These are phyloP conservation scores for Ramaria sp. DNA, from an alignment of 768 basidiomycete genomes.

Conservation along the genomic window DNA sequence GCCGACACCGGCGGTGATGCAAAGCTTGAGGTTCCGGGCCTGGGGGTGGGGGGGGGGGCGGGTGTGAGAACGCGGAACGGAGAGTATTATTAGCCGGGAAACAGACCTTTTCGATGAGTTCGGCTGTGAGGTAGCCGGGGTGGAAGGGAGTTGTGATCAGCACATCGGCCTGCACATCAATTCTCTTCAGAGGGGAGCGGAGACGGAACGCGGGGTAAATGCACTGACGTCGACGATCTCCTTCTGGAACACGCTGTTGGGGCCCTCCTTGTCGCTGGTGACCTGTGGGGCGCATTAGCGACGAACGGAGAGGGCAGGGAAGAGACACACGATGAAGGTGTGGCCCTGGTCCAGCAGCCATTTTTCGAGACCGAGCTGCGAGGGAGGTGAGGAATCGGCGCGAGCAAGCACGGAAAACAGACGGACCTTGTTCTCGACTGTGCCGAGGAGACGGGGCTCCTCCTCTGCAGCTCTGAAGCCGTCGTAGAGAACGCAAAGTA, in stretches of 20 bases:
- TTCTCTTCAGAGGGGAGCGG: too few species aligned
- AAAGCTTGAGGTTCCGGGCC: conserved; percentile 84
- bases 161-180: conserved; percentile 51
- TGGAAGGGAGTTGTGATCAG: conserved; percentile 82
- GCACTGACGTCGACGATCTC: conserved; percentile 62
- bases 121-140: conserved; percentile 71
- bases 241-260: conserved; percentile 73
- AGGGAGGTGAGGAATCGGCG: not conserved
- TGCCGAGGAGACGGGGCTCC: conserved; percentile 70
- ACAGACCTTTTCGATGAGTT: conserved; percentile 54
- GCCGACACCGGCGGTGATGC: conserved; percentile 85
- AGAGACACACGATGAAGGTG: conserved; percentile 49
- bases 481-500: conserved; percentile 66
- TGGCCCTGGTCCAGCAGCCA: conserved; percentile 68
- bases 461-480: conserved; percentile 54
- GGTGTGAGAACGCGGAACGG: conserved; percentile 2
- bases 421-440: conserved; percentile 64
- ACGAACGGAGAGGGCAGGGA: not conserved
- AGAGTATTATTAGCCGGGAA: not conserved
- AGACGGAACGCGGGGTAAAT: conserved; percentile 5
- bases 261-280: conserved; percentile 74
- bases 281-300: conserved; percentile 30
- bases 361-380: conserved; percentile 56
- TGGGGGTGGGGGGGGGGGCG: conserved; percentile 19
- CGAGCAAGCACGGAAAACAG: conserved; percentile 3